Percentiles rank a stretch among this genome's conserved stretches.
These are phyloP conservation scores for Panellus pusillus DNA, from an alignment of 768 basidiomycete genomes.

Conservation along the genomic window DNA sequence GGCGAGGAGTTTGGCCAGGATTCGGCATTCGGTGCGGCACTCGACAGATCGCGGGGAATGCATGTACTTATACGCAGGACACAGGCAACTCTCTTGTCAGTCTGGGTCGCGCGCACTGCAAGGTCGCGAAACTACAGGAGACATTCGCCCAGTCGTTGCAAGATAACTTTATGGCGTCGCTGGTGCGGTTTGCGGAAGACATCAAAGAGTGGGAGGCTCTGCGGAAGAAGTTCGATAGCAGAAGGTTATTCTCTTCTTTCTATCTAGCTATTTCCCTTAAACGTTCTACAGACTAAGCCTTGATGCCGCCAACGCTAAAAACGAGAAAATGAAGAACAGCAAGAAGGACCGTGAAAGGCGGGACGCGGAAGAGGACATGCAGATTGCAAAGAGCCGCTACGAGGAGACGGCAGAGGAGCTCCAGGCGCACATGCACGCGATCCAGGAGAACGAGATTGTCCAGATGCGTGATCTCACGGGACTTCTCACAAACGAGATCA, in stretches of 20 bases:
- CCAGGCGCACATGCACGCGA: slow-evolving; percentile 71
- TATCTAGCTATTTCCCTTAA: background rate
- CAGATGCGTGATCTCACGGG: slow-evolving; percentile 70
- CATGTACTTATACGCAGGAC: no score
- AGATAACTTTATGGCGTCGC: slow-evolving; percentile 69
- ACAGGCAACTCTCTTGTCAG: slow-evolving; percentile 71
- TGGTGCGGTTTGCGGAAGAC: slow-evolving; percentile 65
- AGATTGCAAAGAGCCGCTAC: slow-evolving; percentile 69
- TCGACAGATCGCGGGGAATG: no score
- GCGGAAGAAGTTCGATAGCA: slow-evolving; percentile 84
- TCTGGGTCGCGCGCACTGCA: slow-evolving; percentile 83
- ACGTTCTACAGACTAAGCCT: slow-evolving; percentile 57
- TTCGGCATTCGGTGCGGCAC: slow-evolving; percentile 61
- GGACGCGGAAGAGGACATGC: slow-evolving; percentile 82
- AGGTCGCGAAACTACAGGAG: slow-evolving; percentile 83
- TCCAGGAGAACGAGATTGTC: slow-evolving; percentile 76
- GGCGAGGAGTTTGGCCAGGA: slow-evolving; percentile 81
- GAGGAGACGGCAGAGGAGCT: slow-evolving; percentile 88
- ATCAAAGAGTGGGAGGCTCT: slow-evolving; percentile 82
- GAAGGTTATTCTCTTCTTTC: slow-evolving; percentile 48
- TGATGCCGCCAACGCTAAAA: slow-evolving; percentile 72
- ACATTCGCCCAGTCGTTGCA: slow-evolving; percentile 70
- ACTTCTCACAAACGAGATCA: slow-evolving; percentile 73
- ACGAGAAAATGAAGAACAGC: slow-evolving; percentile 61
- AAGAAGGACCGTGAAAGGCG: slow-evolving; percentile 84